A percentile compares a stretch with the other conserved stretches of the same genome.
Conservation (phyloP, 257 asterid genomes). For the Scutellaria barbata region DNA sequence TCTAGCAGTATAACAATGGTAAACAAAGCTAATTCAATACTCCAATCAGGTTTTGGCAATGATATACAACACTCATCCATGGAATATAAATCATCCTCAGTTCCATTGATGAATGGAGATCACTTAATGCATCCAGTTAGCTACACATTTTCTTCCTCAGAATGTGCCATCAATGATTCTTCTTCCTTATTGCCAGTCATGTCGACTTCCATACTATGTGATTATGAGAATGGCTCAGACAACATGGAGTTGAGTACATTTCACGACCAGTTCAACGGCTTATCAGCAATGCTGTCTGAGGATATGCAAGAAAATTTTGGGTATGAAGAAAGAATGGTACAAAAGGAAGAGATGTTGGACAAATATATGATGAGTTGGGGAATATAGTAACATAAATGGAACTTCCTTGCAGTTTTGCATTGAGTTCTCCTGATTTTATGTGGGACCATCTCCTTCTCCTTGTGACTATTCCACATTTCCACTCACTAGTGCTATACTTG, state of each 20-base stretch:
- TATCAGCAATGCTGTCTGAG: constrained; percentile 23
- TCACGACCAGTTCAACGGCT: constrained; percentile 27
- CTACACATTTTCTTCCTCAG: constrained; percentile 35
- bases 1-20: constrained; percentile 15
- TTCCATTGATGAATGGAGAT: no score
- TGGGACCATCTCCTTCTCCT: constrained; percentile 88
- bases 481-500: constrained; percentile 62
- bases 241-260: constrained; percentile 10
- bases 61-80: constrained; percentile 43
- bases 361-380: constrained; percentile 39
- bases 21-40: constrained; percentile 38
- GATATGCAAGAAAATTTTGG: constrained; percentile 38
- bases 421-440: constrained; percentile 37
- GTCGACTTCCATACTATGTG: constrained; percentile 62
- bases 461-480: constrained; percentile 69
- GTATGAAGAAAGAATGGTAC: constrained; percentile 15
- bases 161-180: constrained; percentile 47
- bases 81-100: constrained; percentile 25
- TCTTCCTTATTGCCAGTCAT: constrained; percentile 65
- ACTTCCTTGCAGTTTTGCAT: constrained; percentile 19
- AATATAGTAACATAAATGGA: constrained; percentile 45
- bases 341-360: constrained; percentile 32
- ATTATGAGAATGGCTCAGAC: constrained; percentile 28
- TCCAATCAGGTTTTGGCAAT: constrained; percentile 44
- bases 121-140: background rate